These are phyloP conservation scores for Aegle marmelos DNA, from an alignment of 345 rosid species.

Conservation along the genomic window DNA sequence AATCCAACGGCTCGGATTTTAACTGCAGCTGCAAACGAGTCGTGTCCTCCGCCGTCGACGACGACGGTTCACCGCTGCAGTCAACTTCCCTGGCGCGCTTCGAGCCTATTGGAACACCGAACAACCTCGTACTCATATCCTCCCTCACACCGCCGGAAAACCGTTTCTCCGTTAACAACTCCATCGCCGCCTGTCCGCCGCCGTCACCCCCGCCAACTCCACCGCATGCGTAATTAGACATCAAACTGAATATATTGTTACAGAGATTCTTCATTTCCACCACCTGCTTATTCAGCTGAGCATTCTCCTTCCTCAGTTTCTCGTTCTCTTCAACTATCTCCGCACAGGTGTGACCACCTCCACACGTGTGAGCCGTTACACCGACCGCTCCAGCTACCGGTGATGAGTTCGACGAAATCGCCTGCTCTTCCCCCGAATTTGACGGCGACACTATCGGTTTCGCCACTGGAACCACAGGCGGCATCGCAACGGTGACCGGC, in stretches of 20 bases:
- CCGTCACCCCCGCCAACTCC: slow-evolving; percentile 15
- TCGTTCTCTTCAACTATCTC: slow-evolving; percentile 77
- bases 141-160: slow-evolving; percentile 15
- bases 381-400: slow-evolving; percentile 19
- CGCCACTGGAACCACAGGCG: slow-evolving; percentile 30
- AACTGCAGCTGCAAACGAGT: slow-evolving; percentile 28
- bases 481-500: background rate
- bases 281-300: slow-evolving; percentile 58
- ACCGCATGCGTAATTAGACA: slow-evolving; percentile 43
- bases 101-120: slow-evolving; percentile 61
- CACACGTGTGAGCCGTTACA: slow-evolving; percentile 6
- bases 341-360: slow-evolving; percentile 29
- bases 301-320: slow-evolving; percentile 65
- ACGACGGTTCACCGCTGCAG: slow-evolving; percentile 14
- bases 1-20: slow-evolving; percentile 44
- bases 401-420: slow-evolving; percentile 53
- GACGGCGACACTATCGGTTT: slow-evolving; percentile 46
- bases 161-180: slow-evolving; percentile 36
- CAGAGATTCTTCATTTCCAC: slow-evolving; percentile 65
- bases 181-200: slow-evolving; percentile 21
- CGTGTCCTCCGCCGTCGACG: slow-evolving; percentile 17
- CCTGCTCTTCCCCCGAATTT: slow-evolving; percentile 59
- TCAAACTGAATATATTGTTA: slow-evolving; percentile 47
- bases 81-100: slow-evolving; percentile 50
- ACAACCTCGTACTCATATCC: slow-evolving; percentile 46